phyloP scores from a whole-genome alignment of 345 rosid species.

The Camelina neglecta region DNA sequence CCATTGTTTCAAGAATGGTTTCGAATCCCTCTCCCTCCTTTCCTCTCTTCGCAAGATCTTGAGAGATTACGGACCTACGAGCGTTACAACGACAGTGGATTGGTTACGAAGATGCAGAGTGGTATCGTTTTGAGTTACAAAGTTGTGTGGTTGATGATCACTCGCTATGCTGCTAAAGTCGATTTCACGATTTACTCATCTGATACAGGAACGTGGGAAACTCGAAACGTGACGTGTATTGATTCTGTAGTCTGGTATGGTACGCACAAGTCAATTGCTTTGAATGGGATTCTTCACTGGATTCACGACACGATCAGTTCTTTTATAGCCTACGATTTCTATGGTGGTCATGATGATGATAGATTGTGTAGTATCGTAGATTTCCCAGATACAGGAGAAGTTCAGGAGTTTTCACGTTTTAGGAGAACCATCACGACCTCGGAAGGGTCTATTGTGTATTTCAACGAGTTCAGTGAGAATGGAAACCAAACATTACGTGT shows the following conservation, averaged over 20 bases:
- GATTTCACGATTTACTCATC: constrained; percentile 10
- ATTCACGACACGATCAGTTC: neutral
- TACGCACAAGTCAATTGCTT: constrained; percentile 1
- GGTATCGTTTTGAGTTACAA: constrained; percentile 30
- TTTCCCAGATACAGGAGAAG: constrained; percentile 9
- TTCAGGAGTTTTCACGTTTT: neutral
- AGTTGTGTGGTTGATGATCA: constrained; percentile 18
- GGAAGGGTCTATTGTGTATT: constrained; percentile 17
- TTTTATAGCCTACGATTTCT: constrained; percentile 33
- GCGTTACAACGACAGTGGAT: constrained; percentile 15
- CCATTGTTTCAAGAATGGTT: constrained; percentile 19
- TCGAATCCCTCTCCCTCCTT: neutral
- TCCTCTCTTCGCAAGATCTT: neutral
- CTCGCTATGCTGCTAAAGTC: neutral
- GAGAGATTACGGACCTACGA: neutral
- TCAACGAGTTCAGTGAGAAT: neutral
- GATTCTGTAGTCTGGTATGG: neutral
- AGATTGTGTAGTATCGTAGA: neutral
- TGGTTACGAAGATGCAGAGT: constrained; percentile 24
- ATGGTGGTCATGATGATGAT: neutral
- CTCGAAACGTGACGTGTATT: neutral
- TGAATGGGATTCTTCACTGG: constrained; percentile 36
- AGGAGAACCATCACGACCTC: constrained; percentile 27
- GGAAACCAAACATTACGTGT: constrained; percentile 8
- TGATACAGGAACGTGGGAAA: constrained; percentile 1